Conservation (phyloP, 2,329 filamentous ascomycete genomes). For the Ilyonectria mors-panacis region DNA sequence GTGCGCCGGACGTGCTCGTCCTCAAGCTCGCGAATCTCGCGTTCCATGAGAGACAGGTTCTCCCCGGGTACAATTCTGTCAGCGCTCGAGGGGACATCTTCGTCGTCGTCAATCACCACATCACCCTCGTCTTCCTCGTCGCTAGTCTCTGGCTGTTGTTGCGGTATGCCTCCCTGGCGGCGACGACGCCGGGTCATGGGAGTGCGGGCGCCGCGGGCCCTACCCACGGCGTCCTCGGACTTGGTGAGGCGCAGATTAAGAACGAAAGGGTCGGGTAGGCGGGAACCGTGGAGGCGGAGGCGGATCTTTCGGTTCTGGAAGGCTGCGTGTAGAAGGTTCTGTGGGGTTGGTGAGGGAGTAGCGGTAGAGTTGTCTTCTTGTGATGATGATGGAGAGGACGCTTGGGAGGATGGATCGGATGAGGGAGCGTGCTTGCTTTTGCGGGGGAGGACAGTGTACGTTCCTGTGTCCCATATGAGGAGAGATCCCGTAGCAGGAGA, state of each 20-base stretch:
- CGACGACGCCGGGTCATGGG: constrained; percentile 31
- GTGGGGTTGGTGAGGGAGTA: constrained; percentile 51
- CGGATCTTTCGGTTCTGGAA: constrained; percentile 71
- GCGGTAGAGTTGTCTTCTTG: background rate
- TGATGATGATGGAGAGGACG: constrained; percentile 36
- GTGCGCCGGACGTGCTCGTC: constrained; percentile 69
- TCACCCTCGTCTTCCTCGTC: constrained; percentile 36
- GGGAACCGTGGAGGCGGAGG: constrained; percentile 67
- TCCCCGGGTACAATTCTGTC: constrained; percentile 26
- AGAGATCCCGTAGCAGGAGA: constrained; percentile 69
- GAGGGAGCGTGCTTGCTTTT: constrained; percentile 52
- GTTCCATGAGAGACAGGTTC: constrained; percentile 55
- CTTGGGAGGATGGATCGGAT: constrained; percentile 47
- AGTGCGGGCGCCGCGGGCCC: constrained; percentile 40
- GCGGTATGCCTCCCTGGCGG: background rate
- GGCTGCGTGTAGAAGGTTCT: constrained; percentile 64
- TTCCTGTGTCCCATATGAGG: constrained; percentile 75
- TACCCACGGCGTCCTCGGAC: constrained; percentile 56
- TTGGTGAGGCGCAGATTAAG: constrained; percentile 68
- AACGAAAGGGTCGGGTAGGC: constrained; percentile 68
- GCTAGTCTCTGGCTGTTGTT: constrained; percentile 44
- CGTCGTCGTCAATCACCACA: constrained; percentile 31
- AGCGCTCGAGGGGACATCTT: constrained; percentile 38
- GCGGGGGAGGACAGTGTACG: constrained; percentile 68
- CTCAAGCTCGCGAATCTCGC: constrained; percentile 61